A percentile compares a stretch with the other conserved stretches of the same genome.
Conservation (phyloP, 352 stramenopile species). For the Phytophthora aleatoria region DNA sequence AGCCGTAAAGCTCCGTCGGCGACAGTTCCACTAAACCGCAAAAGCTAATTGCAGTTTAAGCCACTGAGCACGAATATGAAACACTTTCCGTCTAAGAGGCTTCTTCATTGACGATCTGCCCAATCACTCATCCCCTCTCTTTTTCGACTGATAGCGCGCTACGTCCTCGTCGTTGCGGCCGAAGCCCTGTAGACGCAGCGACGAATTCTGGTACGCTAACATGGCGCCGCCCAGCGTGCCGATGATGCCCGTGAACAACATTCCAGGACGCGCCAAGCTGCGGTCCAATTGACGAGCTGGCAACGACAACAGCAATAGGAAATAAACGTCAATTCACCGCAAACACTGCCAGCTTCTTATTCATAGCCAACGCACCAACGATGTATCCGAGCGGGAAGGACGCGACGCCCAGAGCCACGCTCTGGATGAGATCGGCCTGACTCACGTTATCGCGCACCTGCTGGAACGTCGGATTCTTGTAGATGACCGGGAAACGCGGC, state of each 20-base stretch:
- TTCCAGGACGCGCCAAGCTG: conserved; percentile 62
- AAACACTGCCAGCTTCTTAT: not conserved
- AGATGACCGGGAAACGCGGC: conserved; percentile 74
- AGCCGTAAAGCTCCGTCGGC: no score
- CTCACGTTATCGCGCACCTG: conserved; percentile 68
- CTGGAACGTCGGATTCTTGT: conserved; percentile 57
- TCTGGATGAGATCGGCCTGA: conserved; percentile 51
- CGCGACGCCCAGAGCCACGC: conserved; percentile 40
- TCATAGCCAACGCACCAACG: conserved; percentile 48
- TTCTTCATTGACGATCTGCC: not conserved
- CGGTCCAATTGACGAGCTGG: conserved; percentile 65
- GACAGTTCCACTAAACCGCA: no score
- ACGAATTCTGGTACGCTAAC: conserved; percentile 82
- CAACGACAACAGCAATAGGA: not conserved
- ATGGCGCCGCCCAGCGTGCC: conserved; percentile 60
- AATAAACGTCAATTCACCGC: conserved; percentile 3
- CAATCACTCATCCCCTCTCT: conserved; percentile 3
- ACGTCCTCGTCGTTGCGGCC: conserved; percentile 77
- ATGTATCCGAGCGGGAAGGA: conserved; percentile 80
- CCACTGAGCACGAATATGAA: not conserved
- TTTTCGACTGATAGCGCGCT: conserved; percentile 41
- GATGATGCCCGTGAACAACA: conserved; percentile 79
- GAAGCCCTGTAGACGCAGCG: conserved; percentile 77
- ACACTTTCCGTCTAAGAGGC: not conserved
- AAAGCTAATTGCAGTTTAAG: no score